Conservation (phyloP, 768 basidiomycete species). For the Leccinum disarticulatum region DNA sequence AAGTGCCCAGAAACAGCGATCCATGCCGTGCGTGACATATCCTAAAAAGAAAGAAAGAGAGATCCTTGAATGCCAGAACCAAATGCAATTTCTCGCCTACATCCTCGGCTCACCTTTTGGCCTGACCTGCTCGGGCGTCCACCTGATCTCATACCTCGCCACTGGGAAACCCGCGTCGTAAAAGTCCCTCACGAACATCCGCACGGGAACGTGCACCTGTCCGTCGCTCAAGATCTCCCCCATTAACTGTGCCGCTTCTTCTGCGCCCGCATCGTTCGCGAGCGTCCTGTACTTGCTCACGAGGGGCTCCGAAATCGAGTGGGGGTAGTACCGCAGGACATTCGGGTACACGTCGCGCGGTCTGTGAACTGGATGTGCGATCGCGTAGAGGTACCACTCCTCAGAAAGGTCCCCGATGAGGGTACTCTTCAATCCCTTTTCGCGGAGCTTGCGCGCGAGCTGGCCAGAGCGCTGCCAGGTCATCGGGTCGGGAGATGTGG, state of each 20-base stretch:
- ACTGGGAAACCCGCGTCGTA: slow-evolving; percentile 57
- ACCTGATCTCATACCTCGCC: slow-evolving; percentile 65
- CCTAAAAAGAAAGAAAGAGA: slow-evolving; percentile 38
- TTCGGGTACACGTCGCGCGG: slow-evolving; percentile 55
- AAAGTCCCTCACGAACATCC: slow-evolving; percentile 63
- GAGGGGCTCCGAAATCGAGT: slow-evolving; percentile 44
- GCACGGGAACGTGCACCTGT: slow-evolving; percentile 68
- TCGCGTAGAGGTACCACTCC: slow-evolving; percentile 78
- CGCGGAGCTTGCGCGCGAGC: slow-evolving; percentile 52
- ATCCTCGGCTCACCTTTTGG: slow-evolving; percentile 43
- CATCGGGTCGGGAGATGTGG: slow-evolving; percentile 56
- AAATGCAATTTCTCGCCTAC: not conserved
- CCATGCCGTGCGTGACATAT: slow-evolving; percentile 70
- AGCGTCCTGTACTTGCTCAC: slow-evolving; percentile 44
- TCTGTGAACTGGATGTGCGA: slow-evolving; percentile 57
- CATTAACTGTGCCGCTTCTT: slow-evolving; percentile 47
- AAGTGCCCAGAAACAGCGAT: slow-evolving; percentile 62
- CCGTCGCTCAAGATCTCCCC: slow-evolving; percentile 61
- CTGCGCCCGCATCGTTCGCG: slow-evolving; percentile 38
- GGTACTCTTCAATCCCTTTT: slow-evolving; percentile 59
- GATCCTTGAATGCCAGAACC: not conserved
- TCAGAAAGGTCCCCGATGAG: slow-evolving; percentile 69
- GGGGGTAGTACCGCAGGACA: slow-evolving; percentile 60
- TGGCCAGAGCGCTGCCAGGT: slow-evolving; percentile 63
- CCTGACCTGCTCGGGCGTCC: slow-evolving; percentile 62